Percentiles rank a stretch among this genome's conserved stretches.
phyloP scores from a whole-genome alignment of 495 filamentous ascomycete species.

The Letharia columbiana region DNA sequence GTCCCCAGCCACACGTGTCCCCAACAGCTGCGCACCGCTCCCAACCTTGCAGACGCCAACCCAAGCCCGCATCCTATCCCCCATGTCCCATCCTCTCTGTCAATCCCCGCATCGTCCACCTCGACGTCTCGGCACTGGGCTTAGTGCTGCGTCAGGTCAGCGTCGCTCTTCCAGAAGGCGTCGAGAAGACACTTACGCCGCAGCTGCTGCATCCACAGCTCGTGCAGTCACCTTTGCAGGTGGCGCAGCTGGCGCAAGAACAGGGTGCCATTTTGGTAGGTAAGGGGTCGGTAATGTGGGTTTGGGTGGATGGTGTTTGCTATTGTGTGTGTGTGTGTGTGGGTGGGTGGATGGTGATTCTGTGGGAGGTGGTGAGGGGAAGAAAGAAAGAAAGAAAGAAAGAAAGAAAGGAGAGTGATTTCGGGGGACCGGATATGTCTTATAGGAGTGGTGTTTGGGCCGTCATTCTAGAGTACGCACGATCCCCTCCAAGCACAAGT shows the following conservation, averaged over 20 bases:
- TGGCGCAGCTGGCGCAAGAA: conserved; percentile 12
- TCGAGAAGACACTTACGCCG: conserved; percentile 16
- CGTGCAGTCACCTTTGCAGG: conserved; percentile 16
- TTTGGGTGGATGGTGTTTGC: background rate
- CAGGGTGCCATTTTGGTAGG: conserved; percentile 20
- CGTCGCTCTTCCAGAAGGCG: background rate
- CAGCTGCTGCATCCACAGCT: conserved; percentile 23
- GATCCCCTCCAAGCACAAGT: background rate
- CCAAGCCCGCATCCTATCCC: background rate
- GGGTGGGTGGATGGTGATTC: background rate
- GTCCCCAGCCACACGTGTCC: background rate
- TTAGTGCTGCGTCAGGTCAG: background rate
- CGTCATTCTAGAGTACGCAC: background rate
- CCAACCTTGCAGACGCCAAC: background rate
- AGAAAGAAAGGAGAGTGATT: background rate
- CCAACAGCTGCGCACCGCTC: background rate
- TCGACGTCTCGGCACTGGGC: background rate
- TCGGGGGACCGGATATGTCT: no score
- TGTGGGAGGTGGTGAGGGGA: background rate
- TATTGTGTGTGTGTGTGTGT: no score
- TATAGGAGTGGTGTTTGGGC: background rate
- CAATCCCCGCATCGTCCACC: background rate
- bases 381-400: background rate
- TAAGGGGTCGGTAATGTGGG: background rate
- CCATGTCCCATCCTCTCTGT: background rate